Percentiles rank a stretch among this genome's conserved stretches.
phyloP scores from a whole-genome alignment of 1,139 yeast genomes.

The Geotrichum klebahnii region DNA sequence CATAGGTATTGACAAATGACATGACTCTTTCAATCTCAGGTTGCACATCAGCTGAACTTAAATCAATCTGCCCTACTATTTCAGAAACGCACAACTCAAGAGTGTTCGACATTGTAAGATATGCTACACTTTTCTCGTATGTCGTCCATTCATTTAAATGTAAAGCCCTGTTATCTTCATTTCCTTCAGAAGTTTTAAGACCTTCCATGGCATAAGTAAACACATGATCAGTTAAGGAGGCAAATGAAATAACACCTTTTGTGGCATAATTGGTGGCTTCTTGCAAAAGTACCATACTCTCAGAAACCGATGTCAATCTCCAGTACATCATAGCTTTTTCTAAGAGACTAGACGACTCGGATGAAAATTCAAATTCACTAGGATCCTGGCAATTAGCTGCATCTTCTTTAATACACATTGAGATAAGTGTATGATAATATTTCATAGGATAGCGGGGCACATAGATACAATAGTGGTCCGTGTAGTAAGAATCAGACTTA shows the following conservation, averaged over 20 bases:
- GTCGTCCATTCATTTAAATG: slow-evolving; percentile 9
- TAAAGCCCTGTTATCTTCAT: background rate
- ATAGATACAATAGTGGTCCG: background rate
- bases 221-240: background rate
- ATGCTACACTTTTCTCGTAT: slow-evolving; percentile 9
- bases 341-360: slow-evolving; percentile 1
- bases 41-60: background rate
- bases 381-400: background rate
- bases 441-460: slow-evolving; percentile 10
- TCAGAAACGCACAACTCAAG: slow-evolving; percentile 9
- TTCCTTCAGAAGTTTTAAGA: background rate
- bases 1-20: slow-evolving; percentile 2
- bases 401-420: slow-evolving; percentile 8
- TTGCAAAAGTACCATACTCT: slow-evolving; percentile 4
- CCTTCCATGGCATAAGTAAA: slow-evolving; percentile 14
- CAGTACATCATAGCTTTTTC: slow-evolving; percentile 10
- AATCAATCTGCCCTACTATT: slow-evolving; percentile 8
- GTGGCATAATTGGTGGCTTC: slow-evolving; percentile 4
- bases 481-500: background rate
- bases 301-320: slow-evolving; percentile 13
- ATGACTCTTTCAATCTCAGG: background rate
- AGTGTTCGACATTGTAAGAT: slow-evolving; percentile 5
- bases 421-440: slow-evolving; percentile 6
- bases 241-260: slow-evolving; percentile 1
- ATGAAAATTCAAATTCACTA: slow-evolving; percentile 2